Evolutionary conservation across 768 basidiomycete genomes (phyloP), one percentile per base, ranked within the genome.

Genomic region (Asterophora parasitica): DNA sequence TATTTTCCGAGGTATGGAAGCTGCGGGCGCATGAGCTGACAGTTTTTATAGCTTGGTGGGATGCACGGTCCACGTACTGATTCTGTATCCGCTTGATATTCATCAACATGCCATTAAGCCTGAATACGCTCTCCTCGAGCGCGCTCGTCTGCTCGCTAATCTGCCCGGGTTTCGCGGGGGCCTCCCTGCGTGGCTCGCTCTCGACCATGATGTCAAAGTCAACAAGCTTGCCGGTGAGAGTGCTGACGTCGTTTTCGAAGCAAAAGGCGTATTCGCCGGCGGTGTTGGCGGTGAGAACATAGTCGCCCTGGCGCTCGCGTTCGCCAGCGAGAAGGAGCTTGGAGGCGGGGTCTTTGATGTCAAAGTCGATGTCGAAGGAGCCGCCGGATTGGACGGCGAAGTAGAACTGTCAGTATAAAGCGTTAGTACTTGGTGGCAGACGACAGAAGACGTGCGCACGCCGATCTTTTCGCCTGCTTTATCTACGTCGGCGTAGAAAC

Each of bases 121-220:
- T 81, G 71, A 91, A 97, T 43, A 97, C 85, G 62, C 91, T 94
- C 73, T 99, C 96, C 68, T 98, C 95, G 47, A 99, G 71, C 8
- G 88, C 82, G 44, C 80, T 89, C 19, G 96, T 97, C 56, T 98
- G 96, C 51, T 97, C 94, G 10, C 86, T 73, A 31, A 99, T 81
- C 65, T 92, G 88, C 11, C 85, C 85, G 4, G 88, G 79, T 64
- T 92, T 94, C 7, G 87, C 90, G 2, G 93, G 89, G 2, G 92
- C 78, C 59, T 92, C 85, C 42, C 92, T 75, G 42, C 96, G 75
- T 1, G 96, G 96, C 63, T 98, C 95, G 51, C 88, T 92, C 76
- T 99, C 96, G 39, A 92, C 92, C 92, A 97, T 94, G 68, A 99
- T 98, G 66, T 91, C 88, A 63, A 92, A 88, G 69, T 92, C 90